Conservation (phyloP, 495 filamentous ascomycete species). For the Pseudomonodictys pantanalensis region DNA sequence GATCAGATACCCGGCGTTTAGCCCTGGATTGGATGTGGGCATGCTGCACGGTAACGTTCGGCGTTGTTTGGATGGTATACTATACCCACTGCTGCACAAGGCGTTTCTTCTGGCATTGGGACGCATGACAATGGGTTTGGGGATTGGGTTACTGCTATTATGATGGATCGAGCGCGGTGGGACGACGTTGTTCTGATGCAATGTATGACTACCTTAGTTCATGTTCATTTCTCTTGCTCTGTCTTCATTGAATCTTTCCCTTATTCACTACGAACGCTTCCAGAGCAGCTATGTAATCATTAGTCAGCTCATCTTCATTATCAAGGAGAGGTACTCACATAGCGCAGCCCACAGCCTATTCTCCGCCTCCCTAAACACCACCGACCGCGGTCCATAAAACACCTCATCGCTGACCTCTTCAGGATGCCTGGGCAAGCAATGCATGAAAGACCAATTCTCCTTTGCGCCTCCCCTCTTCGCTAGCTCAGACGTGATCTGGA, state of each 20-base stretch:
- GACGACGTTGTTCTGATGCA: not conserved
- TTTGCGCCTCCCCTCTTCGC: slow-evolving; percentile 84
- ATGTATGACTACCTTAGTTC: too few relatives aligned
- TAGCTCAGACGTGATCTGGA: slow-evolving; percentile 80
- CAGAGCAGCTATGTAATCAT: slow-evolving; percentile 57
- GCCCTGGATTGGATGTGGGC: not conserved
- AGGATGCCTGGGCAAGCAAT: slow-evolving; percentile 89
- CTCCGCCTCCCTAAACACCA: slow-evolving; percentile 92
- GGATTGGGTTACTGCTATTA: too few relatives aligned
- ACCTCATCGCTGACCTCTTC: slow-evolving; percentile 95
- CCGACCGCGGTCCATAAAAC: slow-evolving; percentile 74
- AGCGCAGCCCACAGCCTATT: slow-evolving; percentile 91
- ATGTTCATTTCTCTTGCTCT: too few relatives aligned
- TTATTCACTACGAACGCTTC: slow-evolving; percentile 91
- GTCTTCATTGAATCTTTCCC: slow-evolving; percentile 58
- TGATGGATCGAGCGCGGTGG: too few relatives aligned
- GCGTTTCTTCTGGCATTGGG: not conserved
- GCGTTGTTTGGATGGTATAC: not conserved
- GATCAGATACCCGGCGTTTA: slow-evolving; percentile 11
- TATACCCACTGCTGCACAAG: slow-evolving; percentile 7
- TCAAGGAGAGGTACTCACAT: slow-evolving; percentile 43
- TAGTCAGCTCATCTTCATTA: not conserved
- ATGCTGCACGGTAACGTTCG: not conserved
- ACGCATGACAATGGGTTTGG: too few relatives aligned
- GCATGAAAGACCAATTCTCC: slow-evolving; percentile 94